Base-by-base conservation (phyloP, 2,329 filamentous ascomycete species). In the Exutisphaerella laricina region DNA sequence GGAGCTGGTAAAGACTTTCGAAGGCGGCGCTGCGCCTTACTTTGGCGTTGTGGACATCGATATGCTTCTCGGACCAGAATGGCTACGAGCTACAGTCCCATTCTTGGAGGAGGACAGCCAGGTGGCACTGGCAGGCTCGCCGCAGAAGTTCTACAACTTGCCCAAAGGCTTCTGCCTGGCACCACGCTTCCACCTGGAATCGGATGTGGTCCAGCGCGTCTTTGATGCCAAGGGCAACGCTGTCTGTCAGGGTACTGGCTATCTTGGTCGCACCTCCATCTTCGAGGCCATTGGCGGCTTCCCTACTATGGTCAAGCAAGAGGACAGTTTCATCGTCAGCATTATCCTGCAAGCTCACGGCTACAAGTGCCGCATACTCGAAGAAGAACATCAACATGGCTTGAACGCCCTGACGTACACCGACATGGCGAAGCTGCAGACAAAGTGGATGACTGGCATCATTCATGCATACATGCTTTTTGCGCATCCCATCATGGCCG, bases 11-110 rank as follows among this genome's bases (percentile, higher is more conserved):
- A 44, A 45, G 36, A 49, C 44, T 18, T 43, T 54, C 13, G 45
- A 46, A 9, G 50, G 49, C 20, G 53, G 49, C 14, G 43, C 51
- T n/a, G 51, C 47, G 18, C 49, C 51, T 7, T 55, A 50, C 45
- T 49, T 49, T 13, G 47, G 43, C 8, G 47, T 49, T 4, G 17
- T 49, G 16, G 47, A 49, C 21, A 49, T 49, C 23, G 47, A 49
- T 31, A 49, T 49, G 47, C 34, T 49, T 10, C 28, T 45, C 9
- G 47, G 43, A 14, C 31, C 40, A 2, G 43, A 49, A 17, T 49
- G 43, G 43, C 23, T 49, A 4, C 34, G 43, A 14, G 47, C 39
- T 3, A 46, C 43, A 17, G 43, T 49, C 3, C 47, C 47, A 10
- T 49, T 49, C 31, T 28, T 49, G 5, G 47, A 49, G 29, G 39